Percentiles rank a stretch among this genome's conserved stretches.
Conservation (phyloP, 2,329 filamentous ascomycete species). For the Fusarium hostae region DNA sequence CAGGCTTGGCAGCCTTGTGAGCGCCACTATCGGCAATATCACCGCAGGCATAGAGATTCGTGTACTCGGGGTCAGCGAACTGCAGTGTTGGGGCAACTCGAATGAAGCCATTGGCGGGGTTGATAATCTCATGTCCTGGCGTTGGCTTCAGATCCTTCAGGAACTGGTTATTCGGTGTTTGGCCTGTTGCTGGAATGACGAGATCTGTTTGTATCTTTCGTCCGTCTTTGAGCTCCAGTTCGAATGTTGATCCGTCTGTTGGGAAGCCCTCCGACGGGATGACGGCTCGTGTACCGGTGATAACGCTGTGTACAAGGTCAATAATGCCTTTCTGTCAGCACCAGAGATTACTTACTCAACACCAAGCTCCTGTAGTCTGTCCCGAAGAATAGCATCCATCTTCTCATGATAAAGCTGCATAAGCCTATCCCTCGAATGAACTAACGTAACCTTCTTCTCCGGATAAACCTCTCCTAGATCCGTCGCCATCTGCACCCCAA, state of each 20-base stretch:
- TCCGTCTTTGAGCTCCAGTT: conserved; percentile 39
- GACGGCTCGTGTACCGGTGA: conserved; percentile 38
- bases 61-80: conserved; percentile 38
- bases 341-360: conserved; percentile 20
- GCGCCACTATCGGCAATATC: conserved; percentile 44
- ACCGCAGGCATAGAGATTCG: conserved; percentile 41
- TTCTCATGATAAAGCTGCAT: conserved; percentile 43
- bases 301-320: conserved; percentile 16
- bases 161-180: conserved; percentile 44
- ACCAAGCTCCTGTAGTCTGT: conserved; percentile 36
- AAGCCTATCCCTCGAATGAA: conserved; percentile 40
- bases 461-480: conserved; percentile 43
- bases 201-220: conserved; percentile 36
- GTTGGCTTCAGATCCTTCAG: conserved; percentile 21
- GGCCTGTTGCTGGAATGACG: conserved; percentile 41
- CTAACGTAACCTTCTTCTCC: conserved; percentile 37
- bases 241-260: conserved; percentile 27
- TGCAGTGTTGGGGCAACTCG: conserved; percentile 35
- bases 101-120: conserved; percentile 40
- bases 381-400: conserved; percentile 39
- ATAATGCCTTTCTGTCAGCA: fast-evolving
- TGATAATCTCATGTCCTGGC: conserved; percentile 13
- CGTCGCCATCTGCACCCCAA: conserved; percentile 43
- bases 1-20: conserved; percentile 40
- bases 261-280: conserved; percentile 38